phyloP scores from a whole-genome alignment of 177 flowering plant genomes.

The Vitis hybrid region DNA sequence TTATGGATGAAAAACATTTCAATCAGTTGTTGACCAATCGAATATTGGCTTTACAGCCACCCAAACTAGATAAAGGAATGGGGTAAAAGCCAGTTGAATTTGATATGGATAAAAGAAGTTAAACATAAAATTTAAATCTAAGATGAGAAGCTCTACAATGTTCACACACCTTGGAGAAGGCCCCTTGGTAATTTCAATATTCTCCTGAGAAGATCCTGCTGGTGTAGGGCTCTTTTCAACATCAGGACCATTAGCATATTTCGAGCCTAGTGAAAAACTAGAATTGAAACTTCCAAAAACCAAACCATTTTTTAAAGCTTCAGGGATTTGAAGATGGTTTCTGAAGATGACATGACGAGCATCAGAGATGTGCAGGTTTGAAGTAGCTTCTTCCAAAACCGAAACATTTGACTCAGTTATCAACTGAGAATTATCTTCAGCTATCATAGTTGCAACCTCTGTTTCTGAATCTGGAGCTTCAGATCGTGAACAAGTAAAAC shows the following conservation, averaged over 20 bases:
- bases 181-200: slow-evolving; percentile 25
- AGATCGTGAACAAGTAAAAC: slow-evolving; percentile 1
- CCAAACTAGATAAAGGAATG: no score
- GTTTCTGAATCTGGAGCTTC: slow-evolving; percentile 9
- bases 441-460: slow-evolving; percentile 10
- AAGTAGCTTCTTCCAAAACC: slow-evolving; percentile 8
- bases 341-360: slow-evolving; percentile 46
- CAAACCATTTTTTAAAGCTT: slow-evolving; percentile 41
- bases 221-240: slow-evolving; percentile 7
- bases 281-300: slow-evolving; percentile 55
- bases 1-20: no score
- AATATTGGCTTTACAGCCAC: no score
- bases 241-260: slow-evolving; percentile 9
- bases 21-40: no score
- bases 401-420: slow-evolving; percentile 13
- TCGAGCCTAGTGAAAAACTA: slow-evolving; percentile 14
- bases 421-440: slow-evolving; percentile 17
- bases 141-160: background rate
- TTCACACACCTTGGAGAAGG: slow-evolving; percentile 33
- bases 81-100: no score
- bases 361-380: slow-evolving; percentile 18
- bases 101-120: no score
- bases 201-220: slow-evolving; percentile 15
- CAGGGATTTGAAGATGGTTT: slow-evolving; percentile 44
- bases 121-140: background rate